A percentile compares a stretch with the other conserved stretches of the same genome.
phyloP scores from a whole-genome alignment of 2,329 filamentous ascomycete genomes.

The Talaromyces marneffei region DNA sequence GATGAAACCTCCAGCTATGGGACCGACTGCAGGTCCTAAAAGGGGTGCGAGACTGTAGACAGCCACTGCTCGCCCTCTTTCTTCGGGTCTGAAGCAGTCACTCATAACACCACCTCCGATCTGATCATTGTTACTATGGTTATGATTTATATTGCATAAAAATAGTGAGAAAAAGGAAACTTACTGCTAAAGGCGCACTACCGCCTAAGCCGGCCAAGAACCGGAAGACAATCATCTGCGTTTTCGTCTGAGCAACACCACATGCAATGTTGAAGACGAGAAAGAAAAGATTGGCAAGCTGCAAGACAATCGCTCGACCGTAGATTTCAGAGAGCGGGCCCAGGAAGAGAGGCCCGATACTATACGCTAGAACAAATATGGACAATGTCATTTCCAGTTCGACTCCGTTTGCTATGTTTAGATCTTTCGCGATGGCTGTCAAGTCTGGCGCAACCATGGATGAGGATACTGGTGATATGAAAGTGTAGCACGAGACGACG shows the following conservation, averaged over 20 bases:
- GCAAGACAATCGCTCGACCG: constrained; percentile 50
- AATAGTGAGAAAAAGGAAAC: constrained; percentile 14
- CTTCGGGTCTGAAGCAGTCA: constrained; percentile 56
- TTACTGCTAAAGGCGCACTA: constrained; percentile 49
- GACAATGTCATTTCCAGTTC: constrained; percentile 48
- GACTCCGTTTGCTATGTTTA: constrained; percentile 46
- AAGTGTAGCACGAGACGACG: constrained; percentile 53
- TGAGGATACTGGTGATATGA: constrained; percentile 59
- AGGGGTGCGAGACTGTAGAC: constrained; percentile 56
- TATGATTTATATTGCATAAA: background rate
- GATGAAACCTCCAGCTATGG: constrained; percentile 59
- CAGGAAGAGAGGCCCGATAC: constrained; percentile 48
- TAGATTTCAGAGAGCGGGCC: constrained; percentile 53
- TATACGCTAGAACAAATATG: constrained; percentile 52
- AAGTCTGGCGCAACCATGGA: constrained; percentile 55
- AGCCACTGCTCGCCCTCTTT: constrained; percentile 54
- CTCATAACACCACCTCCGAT: constrained; percentile 48
- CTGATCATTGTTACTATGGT: constrained; percentile 19
- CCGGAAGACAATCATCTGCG: constrained; percentile 53
- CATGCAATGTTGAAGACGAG: constrained; percentile 57
- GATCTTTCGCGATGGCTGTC: constrained; percentile 47
- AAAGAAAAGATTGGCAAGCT: constrained; percentile 51
- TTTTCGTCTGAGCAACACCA: constrained; percentile 49
- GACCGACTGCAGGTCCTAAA: constrained; percentile 57
- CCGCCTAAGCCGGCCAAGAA: constrained; percentile 56